phyloP scores from a whole-genome alignment of 495 filamentous ascomycete genomes.

The Hyaloscypha bicolor region DNA sequence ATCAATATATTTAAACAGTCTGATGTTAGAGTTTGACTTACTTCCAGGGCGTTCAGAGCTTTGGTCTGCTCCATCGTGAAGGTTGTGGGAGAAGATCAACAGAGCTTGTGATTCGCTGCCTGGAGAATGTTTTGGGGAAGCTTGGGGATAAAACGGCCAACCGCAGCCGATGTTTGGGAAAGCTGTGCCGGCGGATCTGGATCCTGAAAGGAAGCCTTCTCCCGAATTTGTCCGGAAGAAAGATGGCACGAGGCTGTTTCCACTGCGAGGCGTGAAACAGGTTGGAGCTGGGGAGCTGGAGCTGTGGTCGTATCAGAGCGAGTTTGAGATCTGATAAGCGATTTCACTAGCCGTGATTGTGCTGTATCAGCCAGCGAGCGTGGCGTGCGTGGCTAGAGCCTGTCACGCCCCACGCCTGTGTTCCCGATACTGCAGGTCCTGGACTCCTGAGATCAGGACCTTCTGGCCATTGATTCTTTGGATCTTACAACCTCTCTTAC shows the following conservation, averaged over 20 bases:
- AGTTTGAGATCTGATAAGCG: neutral
- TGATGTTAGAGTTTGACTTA: conserved; percentile 28
- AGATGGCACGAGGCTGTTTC: neutral
- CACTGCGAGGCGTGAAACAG: neutral
- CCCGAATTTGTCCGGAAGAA: neutral
- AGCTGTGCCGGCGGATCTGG: neutral
- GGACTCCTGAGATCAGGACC: neutral
- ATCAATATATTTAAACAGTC: neutral
- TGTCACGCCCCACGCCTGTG: neutral
- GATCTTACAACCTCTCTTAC: conserved; percentile 3
- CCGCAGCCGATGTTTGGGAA: conserved; percentile 5
- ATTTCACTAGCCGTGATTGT: neutral
- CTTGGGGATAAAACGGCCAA: conserved; percentile 9
- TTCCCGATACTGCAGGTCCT: neutral
- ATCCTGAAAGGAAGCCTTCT: neutral
- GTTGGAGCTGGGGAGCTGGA: neutral
- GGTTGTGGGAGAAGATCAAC: conserved; percentile 1
- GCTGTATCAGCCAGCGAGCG: neutral
- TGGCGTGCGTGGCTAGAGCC: neutral
- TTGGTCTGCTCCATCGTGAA: conserved; percentile 78
- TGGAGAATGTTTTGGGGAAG: conserved; percentile 25
- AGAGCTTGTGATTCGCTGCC: conserved; percentile 29
- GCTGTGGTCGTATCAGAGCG: neutral
- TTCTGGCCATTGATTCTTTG: neutral
- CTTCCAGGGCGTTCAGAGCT: conserved; percentile 79